These are phyloP conservation scores for Vigna nakashimae DNA, from an alignment of 306 rosid genomes.

Conservation along the genomic window DNA sequence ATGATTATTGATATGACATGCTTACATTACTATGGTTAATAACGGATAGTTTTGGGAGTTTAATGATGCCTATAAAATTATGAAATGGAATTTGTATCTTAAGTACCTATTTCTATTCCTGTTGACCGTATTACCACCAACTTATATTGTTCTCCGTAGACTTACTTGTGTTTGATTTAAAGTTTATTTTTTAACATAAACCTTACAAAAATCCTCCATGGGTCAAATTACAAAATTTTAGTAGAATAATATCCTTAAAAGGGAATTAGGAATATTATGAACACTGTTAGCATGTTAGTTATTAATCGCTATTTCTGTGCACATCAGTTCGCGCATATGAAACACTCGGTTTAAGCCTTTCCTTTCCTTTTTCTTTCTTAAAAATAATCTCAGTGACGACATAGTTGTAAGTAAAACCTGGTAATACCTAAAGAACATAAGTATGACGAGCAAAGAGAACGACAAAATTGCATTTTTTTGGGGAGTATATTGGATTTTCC, in stretches of 20 bases:
- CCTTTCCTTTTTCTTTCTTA: neutral
- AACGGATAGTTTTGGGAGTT: neutral
- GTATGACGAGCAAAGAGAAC: too few relatives aligned
- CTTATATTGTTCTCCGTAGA: neutral
- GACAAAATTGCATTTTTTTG: neutral
- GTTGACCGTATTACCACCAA: neutral
- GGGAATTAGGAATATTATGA: neutral
- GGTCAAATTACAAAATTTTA: neutral
- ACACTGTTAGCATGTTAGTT: neutral
- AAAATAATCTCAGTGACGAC: neutral
- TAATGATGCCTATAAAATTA: neutral
- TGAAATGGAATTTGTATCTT: neutral
- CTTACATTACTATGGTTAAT: constrained; percentile 14
- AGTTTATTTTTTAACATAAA: too few relatives aligned
- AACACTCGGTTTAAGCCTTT: neutral
- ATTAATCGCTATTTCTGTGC: neutral
- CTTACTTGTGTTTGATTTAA: neutral
- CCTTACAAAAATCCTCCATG: neutral
- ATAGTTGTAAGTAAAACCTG: constrained; percentile 17
- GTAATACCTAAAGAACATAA: neutral
- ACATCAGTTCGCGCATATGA: neutral
- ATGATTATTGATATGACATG: neutral
- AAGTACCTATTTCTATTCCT: neutral
- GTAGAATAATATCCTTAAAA: neutral
- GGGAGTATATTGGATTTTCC: constrained; percentile 53